Evolutionary conservation across 2,329 filamentous ascomycete genomes (phyloP).

Genomic region (Camillea tinctor): DNA sequence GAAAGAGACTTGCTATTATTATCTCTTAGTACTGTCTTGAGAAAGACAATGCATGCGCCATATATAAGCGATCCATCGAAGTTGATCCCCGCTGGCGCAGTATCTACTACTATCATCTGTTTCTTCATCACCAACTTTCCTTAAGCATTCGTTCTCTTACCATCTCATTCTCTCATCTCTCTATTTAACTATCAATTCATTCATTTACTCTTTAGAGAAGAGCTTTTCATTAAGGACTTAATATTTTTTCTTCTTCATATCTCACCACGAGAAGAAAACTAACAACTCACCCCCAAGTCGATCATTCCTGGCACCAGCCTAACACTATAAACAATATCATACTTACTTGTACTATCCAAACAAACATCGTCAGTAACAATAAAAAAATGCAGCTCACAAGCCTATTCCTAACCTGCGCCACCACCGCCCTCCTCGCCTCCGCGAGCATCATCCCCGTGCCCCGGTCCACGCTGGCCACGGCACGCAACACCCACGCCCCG

Average conservation of each 20-base stretch:
- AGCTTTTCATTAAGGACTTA: neutral
- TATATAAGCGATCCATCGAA: too few relatives aligned
- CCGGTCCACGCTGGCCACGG: neutral
- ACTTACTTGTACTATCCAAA: neutral
- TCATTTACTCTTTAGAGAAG: neutral
- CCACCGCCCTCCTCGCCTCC: neutral
- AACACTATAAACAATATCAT: neutral
- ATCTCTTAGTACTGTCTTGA: too few relatives aligned
- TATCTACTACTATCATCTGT: too few relatives aligned
- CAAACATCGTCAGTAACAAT: neutral
- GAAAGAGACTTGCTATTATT: too few relatives aligned
- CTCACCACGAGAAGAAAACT: too few relatives aligned
- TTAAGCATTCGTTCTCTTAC: neutral
- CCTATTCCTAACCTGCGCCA: slow-evolving; percentile 14
- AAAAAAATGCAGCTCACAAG: slow-evolving; percentile 17
- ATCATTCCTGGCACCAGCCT: neutral
- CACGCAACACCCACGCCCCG: neutral
- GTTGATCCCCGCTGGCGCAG: too few relatives aligned
- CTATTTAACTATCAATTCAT: neutral
- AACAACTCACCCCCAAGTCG: too few relatives aligned
- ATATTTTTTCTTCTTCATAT: neutral
- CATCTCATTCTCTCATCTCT: neutral
- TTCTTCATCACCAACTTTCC: too few relatives aligned
- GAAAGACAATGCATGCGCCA: too few relatives aligned
- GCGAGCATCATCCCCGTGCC: slow-evolving; percentile 15